Evolutionary conservation across 2,329 filamentous ascomycete species (phyloP), one percentile per base, ranked within the genome.

Genomic region (Leptographium radiaticola): DNA sequence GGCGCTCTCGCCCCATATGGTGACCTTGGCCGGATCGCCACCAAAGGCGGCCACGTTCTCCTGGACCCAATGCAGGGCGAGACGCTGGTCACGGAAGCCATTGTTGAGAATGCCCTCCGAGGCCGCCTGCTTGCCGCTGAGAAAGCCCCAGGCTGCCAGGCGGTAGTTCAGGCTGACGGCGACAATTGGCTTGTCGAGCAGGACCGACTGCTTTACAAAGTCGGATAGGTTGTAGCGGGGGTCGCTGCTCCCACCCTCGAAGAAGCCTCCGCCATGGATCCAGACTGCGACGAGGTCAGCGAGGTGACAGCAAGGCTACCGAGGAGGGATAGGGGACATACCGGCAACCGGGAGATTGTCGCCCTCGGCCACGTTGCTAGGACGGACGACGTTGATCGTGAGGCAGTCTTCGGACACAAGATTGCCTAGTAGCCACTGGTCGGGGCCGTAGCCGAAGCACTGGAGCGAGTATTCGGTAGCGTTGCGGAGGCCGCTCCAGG

Each of bases 371-470:
- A 72, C 66, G 7, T 74, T 72, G 10, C 73, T 65, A 0, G 79
- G 78, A 4, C 80, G 72, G 31, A 84, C 68, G 9, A 85, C 71
- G 59, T 83, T 84, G 56, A 84, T 66, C 46, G 77, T 80, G 5
- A 84, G 69, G 57, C 81, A 84, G 60, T 83, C 76, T 60, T 84
- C 81, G 12, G 69, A 62, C 36, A 58, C 45, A 10, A 56, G 49
- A 53, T 58, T 55, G 42, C 56, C 55, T 11, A 46, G 46, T 4
- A 43, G 6, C 49, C 49, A 51, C 57, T 64, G 59, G 38, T 65
- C 63, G 10, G 20, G 48, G 16, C 75, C 75, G 52, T 77, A 78
- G n/a, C 74, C 74, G 39, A 75, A 67, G 58, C 75, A 79, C 52
- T 72, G 67, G 7, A 67, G 63, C 0, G 70, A 68, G 55, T 76